A percentile compares a stretch with the other conserved stretches of the same genome.
Conservation (phyloP, 1,284 basidiomycete genomes). For the Boletus mariae region DNA sequence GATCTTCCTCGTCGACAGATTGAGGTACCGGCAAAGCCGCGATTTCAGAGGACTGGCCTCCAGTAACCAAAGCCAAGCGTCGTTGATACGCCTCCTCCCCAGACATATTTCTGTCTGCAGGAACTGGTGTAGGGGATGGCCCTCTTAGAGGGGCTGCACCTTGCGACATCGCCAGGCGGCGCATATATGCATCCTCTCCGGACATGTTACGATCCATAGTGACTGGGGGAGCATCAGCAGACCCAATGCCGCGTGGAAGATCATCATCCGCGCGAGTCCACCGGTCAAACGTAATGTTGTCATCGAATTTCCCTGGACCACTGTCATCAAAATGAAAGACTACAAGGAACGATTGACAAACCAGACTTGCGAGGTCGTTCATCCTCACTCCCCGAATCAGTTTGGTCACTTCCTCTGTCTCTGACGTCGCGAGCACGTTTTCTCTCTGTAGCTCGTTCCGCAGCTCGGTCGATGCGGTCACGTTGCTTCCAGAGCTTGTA, state of each 20-base stretch:
- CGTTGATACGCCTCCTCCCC: constrained; percentile 66
- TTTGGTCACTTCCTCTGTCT: constrained; percentile 57
- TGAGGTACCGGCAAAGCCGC: constrained; percentile 5
- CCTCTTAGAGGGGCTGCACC: constrained; percentile 14
- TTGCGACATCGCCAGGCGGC: constrained; percentile 51
- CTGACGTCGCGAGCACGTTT: constrained; percentile 54
- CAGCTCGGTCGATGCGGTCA: constrained; percentile 66
- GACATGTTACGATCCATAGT: constrained; percentile 38
- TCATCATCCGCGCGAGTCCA: constrained; percentile 55
- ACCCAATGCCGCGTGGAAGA: constrained; percentile 30
- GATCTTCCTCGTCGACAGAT: constrained; percentile 16
- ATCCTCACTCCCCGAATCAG: constrained; percentile 66
- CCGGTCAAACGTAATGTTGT: constrained; percentile 42
- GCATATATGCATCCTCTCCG: constrained; percentile 59
- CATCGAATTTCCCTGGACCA: constrained; percentile 53
- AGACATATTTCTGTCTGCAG: constrained; percentile 40
- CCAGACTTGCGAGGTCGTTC: constrained; percentile 71
- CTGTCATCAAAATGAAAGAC: constrained; percentile 3
- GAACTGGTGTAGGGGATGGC: constrained; percentile 24
- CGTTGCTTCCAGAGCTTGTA: constrained; percentile 75
- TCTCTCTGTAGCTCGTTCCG: constrained; percentile 57
- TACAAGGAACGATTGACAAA: constrained; percentile 27
- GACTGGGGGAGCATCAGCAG: constrained; percentile 27
- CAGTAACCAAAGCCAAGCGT: constrained; percentile 50
- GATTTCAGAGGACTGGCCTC: constrained; percentile 23